Percentiles rank a stretch among this genome's conserved stretches.
Evolutionary conservation across 179 eudicot genomes (phyloP).

Genomic region (Gypsophila paniculata): DNA sequence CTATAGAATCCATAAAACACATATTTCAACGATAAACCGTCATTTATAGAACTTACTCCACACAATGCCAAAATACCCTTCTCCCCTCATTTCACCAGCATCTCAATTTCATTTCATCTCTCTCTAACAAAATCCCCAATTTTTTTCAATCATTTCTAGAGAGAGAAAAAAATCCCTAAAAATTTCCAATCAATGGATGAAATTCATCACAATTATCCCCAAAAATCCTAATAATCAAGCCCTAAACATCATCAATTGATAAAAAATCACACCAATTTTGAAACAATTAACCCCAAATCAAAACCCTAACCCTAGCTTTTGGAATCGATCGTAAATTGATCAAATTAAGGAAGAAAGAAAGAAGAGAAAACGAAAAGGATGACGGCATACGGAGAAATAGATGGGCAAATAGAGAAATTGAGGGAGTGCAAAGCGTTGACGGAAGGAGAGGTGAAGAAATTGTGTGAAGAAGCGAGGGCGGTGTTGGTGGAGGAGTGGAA

Average conservation of each 20-base stretch:
- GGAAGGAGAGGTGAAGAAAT: conserved; percentile 65
- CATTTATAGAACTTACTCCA: too few relatives aligned
- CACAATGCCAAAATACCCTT: conserved; percentile 11
- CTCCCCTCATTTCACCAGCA: conserved; percentile 20
- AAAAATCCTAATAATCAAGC: conserved; percentile 6
- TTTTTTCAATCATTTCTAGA: conserved; percentile 25
- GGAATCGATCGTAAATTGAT: background rate
- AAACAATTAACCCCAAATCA: too few relatives aligned
- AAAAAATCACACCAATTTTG: too few relatives aligned
- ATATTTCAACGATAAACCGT: too few relatives aligned
- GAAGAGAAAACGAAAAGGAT: conserved; percentile 25
- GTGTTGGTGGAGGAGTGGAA: conserved; percentile 89
- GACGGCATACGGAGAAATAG: conserved; percentile 70
- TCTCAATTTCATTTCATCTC: conserved; percentile 22
- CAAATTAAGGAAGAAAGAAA: background rate
- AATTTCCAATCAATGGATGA: conserved; percentile 20
- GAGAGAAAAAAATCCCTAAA: conserved; percentile 21
- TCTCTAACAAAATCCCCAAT: conserved; percentile 23
- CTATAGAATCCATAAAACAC: too few relatives aligned
- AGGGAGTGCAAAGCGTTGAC: conserved; percentile 78
- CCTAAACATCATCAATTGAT: background rate
- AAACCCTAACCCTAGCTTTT: conserved; percentile 32
- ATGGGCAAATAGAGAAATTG: conserved; percentile 77
- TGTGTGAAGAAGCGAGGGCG: conserved; percentile 84
- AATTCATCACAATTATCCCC: conserved; percentile 14